phyloP scores from a whole-genome alignment of 257 asterid species.

The Fraxinus anomala region DNA sequence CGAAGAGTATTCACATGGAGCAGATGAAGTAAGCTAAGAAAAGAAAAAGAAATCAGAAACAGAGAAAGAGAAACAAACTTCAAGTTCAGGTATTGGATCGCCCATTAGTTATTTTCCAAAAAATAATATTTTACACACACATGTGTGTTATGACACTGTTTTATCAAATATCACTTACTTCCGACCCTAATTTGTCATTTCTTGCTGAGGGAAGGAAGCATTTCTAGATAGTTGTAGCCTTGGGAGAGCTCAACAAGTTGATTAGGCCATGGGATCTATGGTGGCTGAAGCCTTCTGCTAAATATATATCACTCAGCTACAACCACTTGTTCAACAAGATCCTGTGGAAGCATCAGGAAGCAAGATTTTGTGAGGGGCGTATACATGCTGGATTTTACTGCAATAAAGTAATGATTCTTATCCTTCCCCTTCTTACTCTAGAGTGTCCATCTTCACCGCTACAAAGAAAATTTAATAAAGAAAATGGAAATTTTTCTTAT shows the following conservation, averaged over 20 bases:
- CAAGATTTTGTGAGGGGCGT: too few species aligned
- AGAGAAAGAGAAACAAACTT: too few species aligned
- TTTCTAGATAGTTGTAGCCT: slow-evolving; percentile 68
- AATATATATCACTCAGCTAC: slow-evolving; percentile 59
- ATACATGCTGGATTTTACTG: slow-evolving; percentile 48
- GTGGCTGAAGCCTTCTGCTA: slow-evolving; percentile 80
- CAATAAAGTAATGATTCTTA: slow-evolving; percentile 59
- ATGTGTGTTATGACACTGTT: too few species aligned
- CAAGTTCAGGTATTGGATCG: too few species aligned
- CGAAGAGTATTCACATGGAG: too few species aligned
- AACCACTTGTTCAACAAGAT: slow-evolving; percentile 42
- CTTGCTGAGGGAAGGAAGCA: slow-evolving; percentile 57
- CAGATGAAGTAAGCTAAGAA: too few species aligned
- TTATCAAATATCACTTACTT: too few species aligned
- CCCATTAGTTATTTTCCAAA: too few species aligned
- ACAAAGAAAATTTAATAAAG: background rate
- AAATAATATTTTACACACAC: too few species aligned
- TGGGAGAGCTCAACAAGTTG: slow-evolving; percentile 85
- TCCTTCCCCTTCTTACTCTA: background rate
- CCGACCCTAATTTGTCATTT: too few species aligned
- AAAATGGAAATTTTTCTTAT: background rate
- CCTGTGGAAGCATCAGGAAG: slow-evolving; percentile 23
- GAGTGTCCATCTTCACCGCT: background rate
- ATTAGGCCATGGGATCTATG: slow-evolving; percentile 93
- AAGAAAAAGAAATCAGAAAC: too few species aligned